phyloP scores from a whole-genome alignment of 2,329 filamentous ascomycete species.

The Dothideomycetidae sp. region DNA sequence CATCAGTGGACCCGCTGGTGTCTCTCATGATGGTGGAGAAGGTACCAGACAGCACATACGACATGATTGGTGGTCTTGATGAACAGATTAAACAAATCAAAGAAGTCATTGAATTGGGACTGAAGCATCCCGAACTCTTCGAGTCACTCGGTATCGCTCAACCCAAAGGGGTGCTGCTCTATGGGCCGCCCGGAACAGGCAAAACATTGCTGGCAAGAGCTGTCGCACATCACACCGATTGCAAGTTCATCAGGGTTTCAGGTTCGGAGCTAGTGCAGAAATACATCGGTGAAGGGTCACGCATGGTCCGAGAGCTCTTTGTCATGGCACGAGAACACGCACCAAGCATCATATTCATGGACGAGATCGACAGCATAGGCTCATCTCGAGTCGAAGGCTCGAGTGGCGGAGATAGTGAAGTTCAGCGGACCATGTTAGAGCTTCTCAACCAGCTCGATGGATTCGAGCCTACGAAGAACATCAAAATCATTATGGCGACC shows the following conservation, averaged over 20 bases:
- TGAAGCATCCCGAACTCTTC: conserved; percentile 97
- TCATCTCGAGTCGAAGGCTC: conserved; percentile 93
- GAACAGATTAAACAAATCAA: conserved; percentile 99
- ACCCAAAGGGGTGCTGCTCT: conserved; percentile 91
- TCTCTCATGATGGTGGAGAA: conserved; percentile 99
- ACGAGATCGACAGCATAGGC: conserved; percentile 98
- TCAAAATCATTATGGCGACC: conserved; percentile 99
- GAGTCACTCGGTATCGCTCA: conserved; percentile 98
- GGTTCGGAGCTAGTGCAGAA: conserved; percentile 96
- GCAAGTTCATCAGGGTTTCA: conserved; percentile 96
- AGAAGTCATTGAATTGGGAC: conserved; percentile 94
- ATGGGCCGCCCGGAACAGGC: conserved; percentile 90
- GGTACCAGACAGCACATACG: conserved; percentile 98
- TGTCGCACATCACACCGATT: conserved; percentile 95
- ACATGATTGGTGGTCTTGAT: conserved; percentile 98
- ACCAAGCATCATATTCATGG: conserved; percentile 99
- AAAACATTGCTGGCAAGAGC: conserved; percentile 92
- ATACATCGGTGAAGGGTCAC: conserved; percentile 94
- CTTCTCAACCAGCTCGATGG: conserved; percentile 96
- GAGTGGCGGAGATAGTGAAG: conserved; percentile 89
- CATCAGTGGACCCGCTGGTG: conserved; percentile 93
- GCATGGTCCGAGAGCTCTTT: conserved; percentile 98
- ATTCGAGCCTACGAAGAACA: conserved; percentile 98
- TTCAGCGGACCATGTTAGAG: conserved; percentile 97
- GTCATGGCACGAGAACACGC: conserved; percentile 98